Conservation (phyloP, 108 stramenopile genomes). For the Parietichytrium sp. region DNA sequence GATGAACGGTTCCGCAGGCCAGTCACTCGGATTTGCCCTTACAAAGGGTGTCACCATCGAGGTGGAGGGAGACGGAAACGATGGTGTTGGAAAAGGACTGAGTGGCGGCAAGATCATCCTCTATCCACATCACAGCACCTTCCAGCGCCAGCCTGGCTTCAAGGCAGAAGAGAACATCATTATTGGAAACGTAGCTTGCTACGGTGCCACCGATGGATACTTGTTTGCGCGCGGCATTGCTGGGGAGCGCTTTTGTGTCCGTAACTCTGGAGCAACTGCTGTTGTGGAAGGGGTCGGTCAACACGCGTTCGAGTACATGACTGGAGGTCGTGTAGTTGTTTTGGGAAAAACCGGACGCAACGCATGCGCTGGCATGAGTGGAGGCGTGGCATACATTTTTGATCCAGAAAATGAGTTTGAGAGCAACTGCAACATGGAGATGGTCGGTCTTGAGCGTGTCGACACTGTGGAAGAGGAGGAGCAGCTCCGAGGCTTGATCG, state of each 20-base stretch:
- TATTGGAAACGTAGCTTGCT: constrained; percentile 89
- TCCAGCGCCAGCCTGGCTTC: constrained; percentile 66
- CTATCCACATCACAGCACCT: constrained; percentile 63
- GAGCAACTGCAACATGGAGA: constrained; percentile 93
- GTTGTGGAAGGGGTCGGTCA: constrained; percentile 96
- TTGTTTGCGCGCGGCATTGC: constrained; percentile 94
- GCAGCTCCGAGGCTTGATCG: constrained; percentile 74
- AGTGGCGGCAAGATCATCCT: constrained; percentile 90
- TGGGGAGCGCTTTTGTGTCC: constrained; percentile 95
- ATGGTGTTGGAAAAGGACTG: constrained; percentile 95
- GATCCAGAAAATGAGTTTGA: constrained; percentile 85
- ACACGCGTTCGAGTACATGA: constrained; percentile 99
- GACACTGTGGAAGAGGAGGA: constrained; percentile 75
- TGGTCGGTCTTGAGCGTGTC: constrained; percentile 81
- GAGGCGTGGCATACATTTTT: constrained; percentile 91
- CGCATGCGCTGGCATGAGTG: constrained; percentile 98
- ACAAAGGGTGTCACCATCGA: constrained; percentile 88
- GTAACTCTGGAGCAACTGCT: constrained; percentile 91
- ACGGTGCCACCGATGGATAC: constrained; percentile 90
- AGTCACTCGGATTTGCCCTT: constrained; percentile 88
- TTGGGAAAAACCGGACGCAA: constrained; percentile 92
- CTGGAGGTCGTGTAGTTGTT: constrained; percentile 85
- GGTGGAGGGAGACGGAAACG: constrained; percentile 92
- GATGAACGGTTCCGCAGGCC: constrained; percentile 85
- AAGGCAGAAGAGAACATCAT: constrained; percentile 84